These are phyloP conservation scores for Tremellales sp. DNA, from an alignment of 1,284 basidiomycete genomes.

Conservation along the genomic window DNA sequence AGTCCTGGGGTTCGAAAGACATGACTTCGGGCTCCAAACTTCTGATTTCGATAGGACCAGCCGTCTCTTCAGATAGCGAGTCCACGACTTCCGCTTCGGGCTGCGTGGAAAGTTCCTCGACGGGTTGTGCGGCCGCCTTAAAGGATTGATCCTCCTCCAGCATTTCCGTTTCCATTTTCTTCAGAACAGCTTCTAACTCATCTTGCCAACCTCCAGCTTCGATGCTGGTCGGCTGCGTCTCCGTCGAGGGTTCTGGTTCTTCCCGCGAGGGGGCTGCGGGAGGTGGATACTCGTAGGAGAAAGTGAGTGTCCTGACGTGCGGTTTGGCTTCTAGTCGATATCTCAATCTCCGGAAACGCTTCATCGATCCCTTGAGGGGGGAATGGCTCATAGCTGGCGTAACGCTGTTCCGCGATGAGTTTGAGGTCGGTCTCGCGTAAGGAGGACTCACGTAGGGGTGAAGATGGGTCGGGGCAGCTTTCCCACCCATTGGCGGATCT, in stretches of 20 bases:
- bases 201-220: background rate
- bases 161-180: background rate
- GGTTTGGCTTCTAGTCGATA: constrained; percentile 2
- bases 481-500: too few species aligned
- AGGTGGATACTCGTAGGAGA: too few species aligned
- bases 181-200: background rate
- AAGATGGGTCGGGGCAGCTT: constrained; percentile 2
- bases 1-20: too few species aligned
- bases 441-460: constrained; percentile 4
- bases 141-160: background rate
- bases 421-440: too few species aligned
- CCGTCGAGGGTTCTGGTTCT: too few species aligned
- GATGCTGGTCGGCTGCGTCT: too few species aligned
- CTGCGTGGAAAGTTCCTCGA: too few species aligned
- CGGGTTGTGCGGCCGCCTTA: background rate
- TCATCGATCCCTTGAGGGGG: constrained; percentile 1
- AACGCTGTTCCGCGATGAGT: background rate
- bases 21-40: too few species aligned
- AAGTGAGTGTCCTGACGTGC: background rate
- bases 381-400: constrained; percentile 18
- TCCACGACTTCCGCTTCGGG: too few species aligned
- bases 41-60: too few species aligned
- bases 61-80: too few species aligned
- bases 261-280: too few species aligned
- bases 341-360: constrained; percentile 11